Conservation (phyloP, 2,329 filamentous ascomycete genomes). For the Diaporthe longicolla region DNA sequence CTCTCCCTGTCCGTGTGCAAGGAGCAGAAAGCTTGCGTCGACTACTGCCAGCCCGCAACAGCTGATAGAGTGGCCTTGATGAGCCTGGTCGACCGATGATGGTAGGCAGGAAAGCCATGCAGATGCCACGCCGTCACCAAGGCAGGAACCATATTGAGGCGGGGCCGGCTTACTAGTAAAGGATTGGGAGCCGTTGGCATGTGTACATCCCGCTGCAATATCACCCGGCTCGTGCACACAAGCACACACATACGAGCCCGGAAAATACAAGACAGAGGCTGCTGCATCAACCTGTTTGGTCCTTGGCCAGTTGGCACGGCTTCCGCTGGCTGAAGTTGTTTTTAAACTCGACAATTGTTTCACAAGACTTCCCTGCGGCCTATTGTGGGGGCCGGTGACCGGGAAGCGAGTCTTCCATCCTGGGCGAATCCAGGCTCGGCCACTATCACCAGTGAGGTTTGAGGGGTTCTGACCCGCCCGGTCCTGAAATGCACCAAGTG, state of each 20-base stretch:
- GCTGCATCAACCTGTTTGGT: slow-evolving; percentile 5
- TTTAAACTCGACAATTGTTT: slow-evolving; percentile 34
- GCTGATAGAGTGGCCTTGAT: background rate
- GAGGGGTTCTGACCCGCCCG: slow-evolving; percentile 10
- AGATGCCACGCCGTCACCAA: slow-evolving; percentile 27
- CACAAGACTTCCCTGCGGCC: slow-evolving; percentile 31
- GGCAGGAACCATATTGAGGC: slow-evolving; percentile 14
- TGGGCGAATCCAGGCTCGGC: slow-evolving; percentile 22
- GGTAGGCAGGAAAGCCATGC: slow-evolving; percentile 3
- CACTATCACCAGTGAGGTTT: slow-evolving; percentile 9
- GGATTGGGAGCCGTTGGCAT: slow-evolving; percentile 14
- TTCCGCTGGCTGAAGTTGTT: slow-evolving; percentile 26
- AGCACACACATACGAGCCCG: slow-evolving; percentile 1
- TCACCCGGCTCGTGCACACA: slow-evolving; percentile 25
- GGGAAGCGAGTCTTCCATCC: slow-evolving; percentile 29
- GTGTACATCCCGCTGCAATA: slow-evolving; percentile 21
- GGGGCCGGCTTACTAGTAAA: background rate
- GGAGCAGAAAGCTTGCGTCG: slow-evolving; percentile 28
- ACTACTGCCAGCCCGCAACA: slow-evolving; percentile 5
- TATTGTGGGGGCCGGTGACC: slow-evolving; percentile 24
- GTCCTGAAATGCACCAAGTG: background rate
- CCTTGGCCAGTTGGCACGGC: slow-evolving; percentile 6
- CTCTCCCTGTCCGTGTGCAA: slow-evolving; percentile 8
- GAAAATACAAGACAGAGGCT: slow-evolving; percentile 9
- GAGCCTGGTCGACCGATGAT: background rate